phyloP scores from a whole-genome alignment of 2,329 filamentous ascomycete species.

The Aureobasidium sp. region DNA sequence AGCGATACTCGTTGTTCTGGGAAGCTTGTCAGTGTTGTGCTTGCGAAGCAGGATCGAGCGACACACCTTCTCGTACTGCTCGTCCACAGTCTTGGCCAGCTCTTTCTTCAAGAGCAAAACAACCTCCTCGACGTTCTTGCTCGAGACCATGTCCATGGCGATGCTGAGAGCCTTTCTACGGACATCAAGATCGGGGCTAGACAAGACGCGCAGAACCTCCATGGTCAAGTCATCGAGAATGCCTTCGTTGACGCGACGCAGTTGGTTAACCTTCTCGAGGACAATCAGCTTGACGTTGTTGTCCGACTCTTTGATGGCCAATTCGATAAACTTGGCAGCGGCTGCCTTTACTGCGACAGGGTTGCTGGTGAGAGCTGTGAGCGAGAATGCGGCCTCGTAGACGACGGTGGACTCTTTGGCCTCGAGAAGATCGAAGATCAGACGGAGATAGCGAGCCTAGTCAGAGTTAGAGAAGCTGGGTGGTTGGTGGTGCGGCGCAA shows the following conservation, averaged over 20 bases:
- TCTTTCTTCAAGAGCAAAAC: conserved; percentile 96
- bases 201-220: conserved; percentile 92
- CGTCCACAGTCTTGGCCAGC: conserved; percentile 91
- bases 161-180: conserved; percentile 84
- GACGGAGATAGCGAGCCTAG: conserved; percentile 77
- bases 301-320: conserved; percentile 94
- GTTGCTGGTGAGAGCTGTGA: conserved; percentile 90
- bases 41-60: background rate
- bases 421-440: conserved; percentile 95
- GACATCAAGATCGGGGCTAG: conserved; percentile 93
- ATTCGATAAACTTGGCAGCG: conserved; percentile 89
- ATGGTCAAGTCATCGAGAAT: conserved; percentile 90
- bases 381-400: conserved; percentile 92
- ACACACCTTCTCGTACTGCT: conserved; percentile 84
- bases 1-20: conserved; percentile 82
- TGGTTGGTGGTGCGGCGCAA: background rate
- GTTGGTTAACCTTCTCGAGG: conserved; percentile 81
- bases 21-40: conserved; percentile 20
- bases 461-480: background rate
- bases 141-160: conserved; percentile 94
- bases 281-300: conserved; percentile 99
- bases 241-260: conserved; percentile 81
- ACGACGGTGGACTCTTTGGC: conserved; percentile 90
- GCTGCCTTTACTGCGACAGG: conserved; percentile 96
- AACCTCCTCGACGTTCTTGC: conserved; percentile 97